Conservation (phyloP, 2,329 filamentous ascomycete genomes). For the Orbilia quercus region DNA sequence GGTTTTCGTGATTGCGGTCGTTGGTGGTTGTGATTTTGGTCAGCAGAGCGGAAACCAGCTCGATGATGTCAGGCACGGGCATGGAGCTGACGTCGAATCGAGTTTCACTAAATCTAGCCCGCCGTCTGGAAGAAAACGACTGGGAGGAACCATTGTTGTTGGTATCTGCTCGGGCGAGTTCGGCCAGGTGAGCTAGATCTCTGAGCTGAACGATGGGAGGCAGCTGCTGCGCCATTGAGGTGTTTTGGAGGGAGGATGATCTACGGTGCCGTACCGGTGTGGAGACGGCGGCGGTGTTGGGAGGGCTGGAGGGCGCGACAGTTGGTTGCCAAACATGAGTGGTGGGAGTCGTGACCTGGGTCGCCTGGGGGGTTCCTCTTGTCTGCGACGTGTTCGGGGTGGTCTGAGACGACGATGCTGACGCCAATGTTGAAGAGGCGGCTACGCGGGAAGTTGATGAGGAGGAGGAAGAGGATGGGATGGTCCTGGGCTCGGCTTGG, state of each 20-base stretch:
- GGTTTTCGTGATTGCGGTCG: conserved; percentile 88
- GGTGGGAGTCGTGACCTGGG: conserved; percentile 42
- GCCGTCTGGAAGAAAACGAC: conserved; percentile 47
- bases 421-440: conserved; percentile 25
- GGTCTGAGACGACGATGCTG: conserved; percentile 27
- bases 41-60: conserved; percentile 96
- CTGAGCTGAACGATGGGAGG: conserved; percentile 78
- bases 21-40: conserved; percentile 98
- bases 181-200: conserved; percentile 90
- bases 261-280: conserved; percentile 57
- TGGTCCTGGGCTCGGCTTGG: conserved; percentile 48
- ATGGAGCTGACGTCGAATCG: conserved; percentile 96
- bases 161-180: conserved; percentile 79
- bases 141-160: conserved; percentile 57
- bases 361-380: conserved; percentile 34
- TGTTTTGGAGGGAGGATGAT: conserved; percentile 56
- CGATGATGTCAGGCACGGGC: conserved; percentile 96
- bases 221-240: conserved; percentile 61
- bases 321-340: conserved; percentile 49
- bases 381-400: conserved; percentile 47
- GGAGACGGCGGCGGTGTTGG: conserved; percentile 56
- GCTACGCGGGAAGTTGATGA: conserved; percentile 40
- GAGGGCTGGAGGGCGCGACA: conserved; percentile 45
- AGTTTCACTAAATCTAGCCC: conserved; percentile 63
- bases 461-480: conserved; percentile 43